Evolutionary conservation across 805 yeast genomes (phyloP), one percentile per base, ranked within the genome.

Genomic region (Wickerhamomyces chaumierensis): DNA sequence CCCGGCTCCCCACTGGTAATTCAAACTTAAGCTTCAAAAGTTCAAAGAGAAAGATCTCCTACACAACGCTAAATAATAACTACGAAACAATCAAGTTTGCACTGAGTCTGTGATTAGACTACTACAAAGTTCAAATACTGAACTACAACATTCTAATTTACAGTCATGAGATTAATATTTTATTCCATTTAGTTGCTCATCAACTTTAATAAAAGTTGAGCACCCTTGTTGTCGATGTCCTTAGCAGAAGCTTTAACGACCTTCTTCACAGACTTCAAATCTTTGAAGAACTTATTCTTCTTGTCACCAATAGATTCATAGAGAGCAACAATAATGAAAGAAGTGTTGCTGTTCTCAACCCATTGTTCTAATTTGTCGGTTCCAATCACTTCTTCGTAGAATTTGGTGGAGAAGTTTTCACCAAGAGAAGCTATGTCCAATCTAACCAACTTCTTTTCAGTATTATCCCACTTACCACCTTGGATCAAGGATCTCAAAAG

Each of bases 301-400:
- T 71, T 67, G 35, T 65, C 61, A 37, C 62, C 63, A 50, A 81
- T 65, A 21, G 71, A 70, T 61, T 90, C 96, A 48, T 68, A 71
- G n/a, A 86, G 61, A 1, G 95, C 75, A 36, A 85, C 88, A 39
- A 88, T 66, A 15, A 85, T 83, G 55, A 90, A 90, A 15, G 94
- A 75, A 32, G 92, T 84, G 40, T 69, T 69, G 33, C 74, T 71
- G 31, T 70, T 66, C 44, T 73, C 73, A 34, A 81, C 71, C 96
- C 96, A 90, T 41, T 62, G 66, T 29, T 61, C 62, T 29, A 84
- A 60, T 39, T 72, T 68, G 25, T 66, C 36, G 21, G 39, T 35
- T 12, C 42, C 68, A 15, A 81, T 71, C 28, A 78, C 73, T 36
- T 70, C 71, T 14, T 63, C 69, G 36, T 69, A 68, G 40, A 75